Percentiles rank a stretch among this genome's conserved stretches.
phyloP scores from a whole-genome alignment of 805 yeast genomes.

The Metschnikowia borealis region DNA sequence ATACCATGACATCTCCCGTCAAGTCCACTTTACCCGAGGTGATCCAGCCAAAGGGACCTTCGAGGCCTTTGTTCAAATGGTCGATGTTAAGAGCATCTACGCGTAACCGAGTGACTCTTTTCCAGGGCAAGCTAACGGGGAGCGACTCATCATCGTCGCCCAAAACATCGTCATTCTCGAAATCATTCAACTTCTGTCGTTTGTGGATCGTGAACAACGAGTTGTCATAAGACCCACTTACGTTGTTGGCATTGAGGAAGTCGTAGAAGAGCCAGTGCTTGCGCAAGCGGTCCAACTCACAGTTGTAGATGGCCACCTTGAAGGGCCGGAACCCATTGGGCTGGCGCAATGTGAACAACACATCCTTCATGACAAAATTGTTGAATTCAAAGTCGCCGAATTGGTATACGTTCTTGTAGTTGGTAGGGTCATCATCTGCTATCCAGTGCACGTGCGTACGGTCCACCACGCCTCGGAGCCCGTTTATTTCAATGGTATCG shows the following conservation, averaged over 20 bases:
- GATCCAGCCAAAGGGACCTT: slow-evolving; percentile 98
- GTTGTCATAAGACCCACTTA: slow-evolving; percentile 90
- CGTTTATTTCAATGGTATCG: slow-evolving; percentile 69
- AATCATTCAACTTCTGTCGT: slow-evolving; percentile 56
- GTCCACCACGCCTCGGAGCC: slow-evolving; percentile 90
- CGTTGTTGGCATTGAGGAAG: slow-evolving; percentile 72
- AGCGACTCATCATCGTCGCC: slow-evolving; percentile 18
- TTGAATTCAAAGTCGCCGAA: slow-evolving; percentile 95
- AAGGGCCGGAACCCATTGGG: slow-evolving; percentile 81
- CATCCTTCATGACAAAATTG: slow-evolving; percentile 77
- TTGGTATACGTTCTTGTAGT: slow-evolving; percentile 64
- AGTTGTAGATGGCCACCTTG: slow-evolving; percentile 80
- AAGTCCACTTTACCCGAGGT: slow-evolving; percentile 88
- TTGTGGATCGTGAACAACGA: slow-evolving; percentile 89
- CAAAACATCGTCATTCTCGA: slow-evolving; percentile 18
- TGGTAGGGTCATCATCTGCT: slow-evolving; percentile 76
- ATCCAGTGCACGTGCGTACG: slow-evolving; percentile 84
- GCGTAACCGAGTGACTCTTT: slow-evolving; percentile 69
- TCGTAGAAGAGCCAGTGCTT: slow-evolving; percentile 95
- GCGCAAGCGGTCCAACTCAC: slow-evolving; percentile 74
- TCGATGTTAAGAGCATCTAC: slow-evolving; percentile 84
- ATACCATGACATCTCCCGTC: slow-evolving; percentile 85
- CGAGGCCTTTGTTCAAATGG: slow-evolving; percentile 83
- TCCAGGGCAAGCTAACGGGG: slow-evolving; percentile 36
- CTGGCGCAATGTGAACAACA: slow-evolving; percentile 74